Base-by-base conservation (phyloP, 2,329 filamentous ascomycete genomes). In the Ploettnerulaceae sp. region DNA sequence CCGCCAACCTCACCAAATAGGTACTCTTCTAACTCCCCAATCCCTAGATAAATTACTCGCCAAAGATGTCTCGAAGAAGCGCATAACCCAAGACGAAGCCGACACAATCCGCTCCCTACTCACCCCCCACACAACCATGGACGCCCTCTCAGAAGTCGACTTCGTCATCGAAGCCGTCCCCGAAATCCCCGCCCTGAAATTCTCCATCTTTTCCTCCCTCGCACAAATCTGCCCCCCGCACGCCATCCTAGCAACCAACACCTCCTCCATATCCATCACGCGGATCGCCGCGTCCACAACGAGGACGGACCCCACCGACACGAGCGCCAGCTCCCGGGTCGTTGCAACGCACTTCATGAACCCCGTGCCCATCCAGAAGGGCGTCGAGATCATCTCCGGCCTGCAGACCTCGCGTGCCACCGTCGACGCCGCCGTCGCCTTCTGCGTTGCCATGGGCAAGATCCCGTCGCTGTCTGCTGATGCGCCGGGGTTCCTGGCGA, bases 331-430 rank as follows among this genome's bases (percentile, higher is more conserved):
- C 33, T 91, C 89, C 5, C 84, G 93, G 37, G 93, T 98, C 7
- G 81, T 98, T 45, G 89, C 88, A 41, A 97, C 93, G 12, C 93
- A 98, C 68, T 98, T 98, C 70, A 98, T 98, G 93, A 98, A 98
- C 73, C 93, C 93, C 0, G 93, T 98, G 0, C 93, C 93, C 2
- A 72, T 98, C 24, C 93, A 97, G 65, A 95, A 95, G 69, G 93
- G 93, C 42, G 93, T 98, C 4, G 93, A 98, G 70, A 96, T 98
- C 61, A 97, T 98, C 65, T 84, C 86, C 41, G 93, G 89, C 22
- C 74, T 98, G 22, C 93, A 98, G 68, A 98, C 93, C 2, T 93
- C 87, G 48, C 71, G 81, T 57, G 77, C 79, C 51, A 97, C 93
- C 1, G 70, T 96, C 34, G 82, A 88, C 14, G 87, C 84, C 0